These are phyloP conservation scores for Cryptococcus neoformans DNA, from an alignment of 1,284 basidiomycete genomes.

Conservation along the genomic window DNA sequence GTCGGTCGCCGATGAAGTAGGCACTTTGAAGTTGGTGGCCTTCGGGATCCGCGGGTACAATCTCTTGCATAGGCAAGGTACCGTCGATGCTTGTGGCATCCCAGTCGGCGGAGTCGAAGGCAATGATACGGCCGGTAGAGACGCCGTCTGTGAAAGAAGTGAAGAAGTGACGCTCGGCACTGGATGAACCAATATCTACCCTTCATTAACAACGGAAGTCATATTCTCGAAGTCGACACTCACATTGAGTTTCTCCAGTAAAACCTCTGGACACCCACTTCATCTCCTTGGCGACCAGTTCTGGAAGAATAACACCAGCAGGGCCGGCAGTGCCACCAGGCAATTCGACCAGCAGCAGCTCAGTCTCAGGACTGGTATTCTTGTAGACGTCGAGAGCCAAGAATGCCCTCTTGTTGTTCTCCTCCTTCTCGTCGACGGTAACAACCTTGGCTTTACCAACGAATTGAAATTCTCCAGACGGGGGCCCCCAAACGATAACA, in stretches of 20 bases:
- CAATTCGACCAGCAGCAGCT: conserved; percentile 14
- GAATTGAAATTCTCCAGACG: conserved; percentile 1
- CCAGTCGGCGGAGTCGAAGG: conserved; percentile 7
- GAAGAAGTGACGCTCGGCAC: conserved; percentile 13
- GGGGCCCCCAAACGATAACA: conserved; percentile 6
- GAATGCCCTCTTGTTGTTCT: conserved; percentile 2
- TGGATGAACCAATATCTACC: conserved; percentile 14
- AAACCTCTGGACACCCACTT: conserved; percentile 15
- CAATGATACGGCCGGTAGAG: conserved; percentile 13
- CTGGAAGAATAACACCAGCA: not conserved
- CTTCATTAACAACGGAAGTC: not conserved
- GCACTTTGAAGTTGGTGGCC: conserved; percentile 13
- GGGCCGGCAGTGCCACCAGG: not conserved
- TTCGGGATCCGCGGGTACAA: conserved; percentile 9
- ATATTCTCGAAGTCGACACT: not conserved
- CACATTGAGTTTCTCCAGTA: conserved; percentile 17
- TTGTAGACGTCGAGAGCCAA: conserved; percentile 15
- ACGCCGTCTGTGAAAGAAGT: conserved; percentile 13
- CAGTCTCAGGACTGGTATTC: conserved; percentile 21
- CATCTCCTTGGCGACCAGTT: conserved; percentile 3
- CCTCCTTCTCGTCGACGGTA: conserved; percentile 1
- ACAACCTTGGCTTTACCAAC: conserved; percentile 2
- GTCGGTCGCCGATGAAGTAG: conserved; percentile 9
- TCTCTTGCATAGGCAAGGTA: conserved; percentile 5
- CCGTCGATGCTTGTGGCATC: conserved; percentile 2